Evolutionary conservation across 2,329 filamentous ascomycete species (phyloP).

Genomic region (Cladosporium colombiae): DNA sequence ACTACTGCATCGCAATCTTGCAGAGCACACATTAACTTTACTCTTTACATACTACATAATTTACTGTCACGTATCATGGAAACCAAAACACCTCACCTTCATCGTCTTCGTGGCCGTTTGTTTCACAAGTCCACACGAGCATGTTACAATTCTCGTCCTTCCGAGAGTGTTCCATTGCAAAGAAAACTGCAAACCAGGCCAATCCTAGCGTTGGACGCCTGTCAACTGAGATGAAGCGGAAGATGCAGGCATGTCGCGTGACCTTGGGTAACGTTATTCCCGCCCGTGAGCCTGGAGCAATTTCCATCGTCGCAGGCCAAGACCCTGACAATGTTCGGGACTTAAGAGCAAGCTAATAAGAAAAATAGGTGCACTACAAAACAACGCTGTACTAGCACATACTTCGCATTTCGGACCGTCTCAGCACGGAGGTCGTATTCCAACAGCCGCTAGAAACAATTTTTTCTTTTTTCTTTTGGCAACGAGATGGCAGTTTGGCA

Average conservation of each 20-base stretch:
- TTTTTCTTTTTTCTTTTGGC: neutral
- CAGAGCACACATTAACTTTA: neutral
- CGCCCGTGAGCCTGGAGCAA: neutral
- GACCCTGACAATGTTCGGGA: neutral
- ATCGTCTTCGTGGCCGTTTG: neutral
- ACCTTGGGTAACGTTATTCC: slow-evolving; percentile 2
- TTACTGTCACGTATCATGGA: slow-evolving; percentile 12
- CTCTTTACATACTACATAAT: slow-evolving; percentile 3
- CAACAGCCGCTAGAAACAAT: neutral
- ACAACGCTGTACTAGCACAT: neutral
- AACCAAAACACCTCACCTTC: neutral
- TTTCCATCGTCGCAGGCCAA: neutral
- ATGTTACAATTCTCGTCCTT: neutral
- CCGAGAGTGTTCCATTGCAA: neutral
- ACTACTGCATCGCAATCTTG: neutral
- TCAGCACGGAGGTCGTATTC: neutral
- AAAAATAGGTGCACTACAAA: neutral
- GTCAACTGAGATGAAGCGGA: neutral
- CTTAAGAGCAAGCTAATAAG: neutral
- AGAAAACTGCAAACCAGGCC: neutral
- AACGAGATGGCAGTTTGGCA: neutral
- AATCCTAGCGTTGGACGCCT: neutral
- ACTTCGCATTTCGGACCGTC: neutral
- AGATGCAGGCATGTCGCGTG: neutral
- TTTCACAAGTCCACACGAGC: neutral